These are phyloP conservation scores for Hyphopichia wangnamkhiaoensis DNA, from an alignment of 1,139 yeast genomes.

Conservation along the genomic window DNA sequence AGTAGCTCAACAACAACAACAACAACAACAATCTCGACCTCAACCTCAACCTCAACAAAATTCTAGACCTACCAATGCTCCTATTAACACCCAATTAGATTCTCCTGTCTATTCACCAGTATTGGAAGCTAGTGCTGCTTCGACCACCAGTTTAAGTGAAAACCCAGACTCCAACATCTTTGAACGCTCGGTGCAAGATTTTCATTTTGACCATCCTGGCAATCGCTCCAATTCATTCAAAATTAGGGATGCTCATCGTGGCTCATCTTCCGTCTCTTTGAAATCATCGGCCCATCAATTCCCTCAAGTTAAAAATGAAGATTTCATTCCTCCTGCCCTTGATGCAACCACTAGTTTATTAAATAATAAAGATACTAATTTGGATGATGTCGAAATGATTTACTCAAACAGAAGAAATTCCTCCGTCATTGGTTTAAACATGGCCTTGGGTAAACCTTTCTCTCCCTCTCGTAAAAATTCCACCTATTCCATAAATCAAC, in stretches of 20 bases:
- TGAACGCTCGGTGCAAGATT: conserved; percentile 48
- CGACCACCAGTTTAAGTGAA: conserved; percentile 2
- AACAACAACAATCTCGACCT: neutral
- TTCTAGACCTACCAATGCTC: too few relatives aligned
- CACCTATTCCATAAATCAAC: conserved; percentile 31
- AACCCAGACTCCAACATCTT: conserved; percentile 36
- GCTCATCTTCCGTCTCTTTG: neutral
- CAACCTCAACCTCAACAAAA: neutral
- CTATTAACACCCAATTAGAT: conserved; percentile 1
- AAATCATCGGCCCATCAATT: conserved; percentile 28
- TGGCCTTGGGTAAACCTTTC: conserved; percentile 56
- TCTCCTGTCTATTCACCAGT: conserved; percentile 2
- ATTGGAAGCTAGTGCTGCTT: neutral
- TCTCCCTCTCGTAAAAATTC: conserved; percentile 46
- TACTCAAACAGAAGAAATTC: conserved; percentile 61
- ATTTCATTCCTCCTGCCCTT: conserved; percentile 78
- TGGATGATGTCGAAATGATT: conserved; percentile 70
- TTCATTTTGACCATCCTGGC: conserved; percentile 4
- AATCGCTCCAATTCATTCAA: conserved; percentile 3
- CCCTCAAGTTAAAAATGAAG: conserved; percentile 46
- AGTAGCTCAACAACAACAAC: neutral
- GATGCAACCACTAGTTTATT: conserved; percentile 75
- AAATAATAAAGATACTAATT: conserved; percentile 54
- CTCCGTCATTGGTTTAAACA: conserved; percentile 57
- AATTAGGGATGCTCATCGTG: conserved; percentile 11